phyloP scores from a whole-genome alignment of 345 rosid genomes.

The Lepidium africanum region DNA sequence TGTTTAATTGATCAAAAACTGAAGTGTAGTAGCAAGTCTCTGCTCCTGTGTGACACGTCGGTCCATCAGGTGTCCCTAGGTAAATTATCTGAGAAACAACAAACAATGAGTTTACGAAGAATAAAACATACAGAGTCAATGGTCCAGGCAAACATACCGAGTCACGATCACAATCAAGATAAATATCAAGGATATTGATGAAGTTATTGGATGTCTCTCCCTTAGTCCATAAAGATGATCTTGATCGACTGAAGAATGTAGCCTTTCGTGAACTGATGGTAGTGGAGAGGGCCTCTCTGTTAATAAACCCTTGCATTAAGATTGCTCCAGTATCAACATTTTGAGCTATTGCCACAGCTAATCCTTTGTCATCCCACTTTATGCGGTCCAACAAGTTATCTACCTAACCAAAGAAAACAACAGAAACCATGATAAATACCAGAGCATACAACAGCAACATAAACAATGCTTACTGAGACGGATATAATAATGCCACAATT shows the following conservation, averaged over 20 bases:
- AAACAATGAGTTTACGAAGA: not conserved
- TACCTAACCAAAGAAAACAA: constrained; percentile 43
- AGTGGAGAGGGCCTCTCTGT: constrained; percentile 66
- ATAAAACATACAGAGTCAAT: too few relatives aligned
- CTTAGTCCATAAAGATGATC: constrained; percentile 82
- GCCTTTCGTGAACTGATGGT: constrained; percentile 74
- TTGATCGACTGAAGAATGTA: constrained; percentile 84
- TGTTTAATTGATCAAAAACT: constrained; percentile 34
- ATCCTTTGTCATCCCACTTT: constrained; percentile 95
- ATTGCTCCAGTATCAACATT: constrained; percentile 84
- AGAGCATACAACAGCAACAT: not conserved
- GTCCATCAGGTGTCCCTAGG: constrained; percentile 88
- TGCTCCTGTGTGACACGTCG: constrained; percentile 90
- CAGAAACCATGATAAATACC: not conserved
- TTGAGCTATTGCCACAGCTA: constrained; percentile 94
- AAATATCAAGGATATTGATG: constrained; percentile 67
- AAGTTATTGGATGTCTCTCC: constrained; percentile 89
- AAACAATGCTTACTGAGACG: constrained; percentile 24
- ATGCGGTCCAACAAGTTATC: constrained; percentile 54
- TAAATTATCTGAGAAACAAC: constrained; percentile 61
- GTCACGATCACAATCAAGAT: constrained; percentile 75
- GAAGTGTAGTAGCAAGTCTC: constrained; percentile 84
- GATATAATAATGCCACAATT: not conserved
- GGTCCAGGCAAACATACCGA: constrained; percentile 45
- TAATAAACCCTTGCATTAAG: constrained; percentile 91